Conservation (phyloP, 192 early-diverging fungal species). For the Linnemannia hyalina region DNA sequence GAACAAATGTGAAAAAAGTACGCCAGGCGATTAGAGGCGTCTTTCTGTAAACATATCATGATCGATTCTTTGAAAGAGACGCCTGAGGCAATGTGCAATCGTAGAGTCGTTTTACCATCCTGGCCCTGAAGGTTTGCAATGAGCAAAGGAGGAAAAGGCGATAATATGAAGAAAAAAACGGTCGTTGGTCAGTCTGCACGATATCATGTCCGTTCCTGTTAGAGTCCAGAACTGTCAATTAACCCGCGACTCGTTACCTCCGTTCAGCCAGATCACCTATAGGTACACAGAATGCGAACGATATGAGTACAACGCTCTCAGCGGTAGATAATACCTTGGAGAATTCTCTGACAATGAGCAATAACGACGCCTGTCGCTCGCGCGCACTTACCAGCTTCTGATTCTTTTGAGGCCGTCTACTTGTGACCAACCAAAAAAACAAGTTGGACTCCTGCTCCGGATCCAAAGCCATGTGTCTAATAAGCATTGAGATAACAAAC, state of each 20-base stretch:
- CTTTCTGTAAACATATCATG: not conserved
- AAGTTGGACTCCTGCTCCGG: slow-evolving; percentile 45
- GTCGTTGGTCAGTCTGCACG: not conserved
- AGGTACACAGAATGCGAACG: not conserved
- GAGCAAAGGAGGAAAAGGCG: not conserved
- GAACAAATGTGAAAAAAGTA: not conserved
- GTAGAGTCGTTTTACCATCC: not conserved
- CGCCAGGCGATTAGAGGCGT: not conserved
- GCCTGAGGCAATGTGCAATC: not conserved
- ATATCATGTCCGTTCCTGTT: not conserved
- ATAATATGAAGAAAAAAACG: not conserved
- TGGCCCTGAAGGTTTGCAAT: not conserved
- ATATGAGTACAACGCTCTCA: not conserved
- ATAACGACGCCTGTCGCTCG: not conserved
- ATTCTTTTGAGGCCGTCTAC: slow-evolving; percentile 14
- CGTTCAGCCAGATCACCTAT: slow-evolving; percentile 77
- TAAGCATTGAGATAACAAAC: not conserved
- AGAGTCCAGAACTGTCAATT: not conserved
- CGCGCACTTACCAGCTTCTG: slow-evolving; percentile 56
- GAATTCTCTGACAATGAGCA: not conserved
- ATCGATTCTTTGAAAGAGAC: not conserved
- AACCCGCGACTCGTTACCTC: slow-evolving; percentile 62
- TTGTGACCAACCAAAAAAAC: slow-evolving; percentile 68
- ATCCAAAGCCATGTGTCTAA: slow-evolving; percentile 61
- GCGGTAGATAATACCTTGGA: too few relatives aligned